Conservation (phyloP, 225 moss, liverwort and hornwort genomes). For the Asterella californica region DNA sequence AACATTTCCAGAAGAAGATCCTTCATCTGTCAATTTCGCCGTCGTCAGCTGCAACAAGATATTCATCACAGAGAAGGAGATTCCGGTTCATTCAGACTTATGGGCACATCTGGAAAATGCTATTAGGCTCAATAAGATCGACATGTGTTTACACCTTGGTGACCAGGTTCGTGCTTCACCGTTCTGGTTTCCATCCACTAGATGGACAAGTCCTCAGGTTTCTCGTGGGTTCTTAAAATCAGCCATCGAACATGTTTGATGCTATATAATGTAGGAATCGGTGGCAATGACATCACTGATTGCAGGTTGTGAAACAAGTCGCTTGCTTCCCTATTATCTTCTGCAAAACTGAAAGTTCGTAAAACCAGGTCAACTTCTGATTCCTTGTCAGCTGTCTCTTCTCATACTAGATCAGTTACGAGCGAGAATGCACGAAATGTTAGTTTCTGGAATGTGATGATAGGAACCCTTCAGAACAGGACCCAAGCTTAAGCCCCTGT, state of each 20-base stretch:
- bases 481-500: too few species aligned
- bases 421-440: neutral
- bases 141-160: constrained; percentile 83
- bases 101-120: constrained; percentile 74
- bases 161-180: constrained; percentile 61
- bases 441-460: neutral
- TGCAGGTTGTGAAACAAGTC: neutral
- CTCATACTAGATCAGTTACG: neutral
- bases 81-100: constrained; percentile 64
- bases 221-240: neutral
- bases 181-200: neutral
- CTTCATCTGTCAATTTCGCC: constrained; percentile 48
- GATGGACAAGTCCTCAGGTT: neutral
- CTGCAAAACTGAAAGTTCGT: neutral
- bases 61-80: constrained; percentile 76
- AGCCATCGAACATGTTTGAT: neutral
- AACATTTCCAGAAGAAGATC: constrained; percentile 57
- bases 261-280: neutral
- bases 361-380: neutral
- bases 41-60: constrained; percentile 98
- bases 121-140: constrained; percentile 58
- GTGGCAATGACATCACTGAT: neutral
- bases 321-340: neutral
- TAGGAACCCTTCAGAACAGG: neutral
- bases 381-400: too few species aligned